Conservation (phyloP, 2,329 filamentous ascomycete genomes). For the Nothomitra cinnamomea region DNA sequence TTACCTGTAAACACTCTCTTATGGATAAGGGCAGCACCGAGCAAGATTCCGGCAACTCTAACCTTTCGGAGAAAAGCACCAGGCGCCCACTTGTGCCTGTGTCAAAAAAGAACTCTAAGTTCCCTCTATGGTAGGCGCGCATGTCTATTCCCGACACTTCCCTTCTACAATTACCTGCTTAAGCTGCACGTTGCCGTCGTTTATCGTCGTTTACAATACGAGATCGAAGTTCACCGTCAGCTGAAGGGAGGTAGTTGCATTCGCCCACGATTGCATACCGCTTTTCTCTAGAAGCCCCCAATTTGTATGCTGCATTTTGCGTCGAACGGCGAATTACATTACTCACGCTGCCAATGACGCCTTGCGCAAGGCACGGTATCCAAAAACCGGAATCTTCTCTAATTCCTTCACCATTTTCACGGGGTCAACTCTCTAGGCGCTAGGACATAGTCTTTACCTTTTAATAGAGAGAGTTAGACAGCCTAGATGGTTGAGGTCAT, state of each 20-base stretch:
- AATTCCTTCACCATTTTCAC: too few relatives aligned
- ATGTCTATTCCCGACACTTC: constrained; percentile 1
- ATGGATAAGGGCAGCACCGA: not conserved
- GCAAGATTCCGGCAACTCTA: constrained; percentile 2
- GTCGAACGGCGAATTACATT: not conserved
- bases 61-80: constrained; percentile 2
- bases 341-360: too few relatives aligned
- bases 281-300: not conserved
- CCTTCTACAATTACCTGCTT: constrained; percentile 1
- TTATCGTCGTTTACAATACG: constrained; percentile 3
- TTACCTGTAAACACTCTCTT: too few relatives aligned
- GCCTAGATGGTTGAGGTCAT: too few relatives aligned
- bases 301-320: not conserved
- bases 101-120: not conserved
- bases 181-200: constrained; percentile 2
- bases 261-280: not conserved
- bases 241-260: constrained; percentile 1
- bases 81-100: not conserved
- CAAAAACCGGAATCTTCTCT: too few relatives aligned
- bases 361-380: too few relatives aligned
- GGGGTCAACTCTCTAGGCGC: too few relatives aligned
- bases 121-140: not conserved
- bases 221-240: not conserved
- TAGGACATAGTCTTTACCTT: too few relatives aligned
- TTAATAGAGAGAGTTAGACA: too few relatives aligned